phyloP scores from a whole-genome alignment of 495 filamentous ascomycete genomes.

The Penicillium mononematosum region DNA sequence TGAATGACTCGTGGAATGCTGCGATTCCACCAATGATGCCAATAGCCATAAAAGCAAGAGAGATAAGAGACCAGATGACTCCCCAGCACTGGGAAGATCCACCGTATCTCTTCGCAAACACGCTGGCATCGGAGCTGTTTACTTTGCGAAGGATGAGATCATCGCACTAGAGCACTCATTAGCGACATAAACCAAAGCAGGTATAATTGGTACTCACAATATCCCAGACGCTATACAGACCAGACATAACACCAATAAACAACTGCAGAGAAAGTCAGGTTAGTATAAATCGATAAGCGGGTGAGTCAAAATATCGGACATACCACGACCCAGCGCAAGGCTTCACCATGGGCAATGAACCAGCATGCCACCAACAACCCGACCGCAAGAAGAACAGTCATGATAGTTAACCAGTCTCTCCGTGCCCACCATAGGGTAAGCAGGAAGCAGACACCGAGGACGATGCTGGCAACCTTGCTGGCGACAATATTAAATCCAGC shows the following conservation, averaged over 20 bases:
- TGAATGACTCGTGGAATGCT: conserved; percentile 67
- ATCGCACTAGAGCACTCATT: conserved; percentile 54
- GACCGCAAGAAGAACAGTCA: conserved; percentile 65
- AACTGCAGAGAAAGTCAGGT: conserved; percentile 34
- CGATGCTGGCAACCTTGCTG: conserved; percentile 71
- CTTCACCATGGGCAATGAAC: conserved; percentile 75
- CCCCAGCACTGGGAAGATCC: conserved; percentile 83
- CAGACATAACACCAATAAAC: conserved; percentile 79
- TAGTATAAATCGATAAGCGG: not conserved
- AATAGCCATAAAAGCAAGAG: conserved; percentile 64
- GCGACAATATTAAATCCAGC: conserved; percentile 79
- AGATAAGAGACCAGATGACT: conserved; percentile 72
- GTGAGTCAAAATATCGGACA: conserved; percentile 12
- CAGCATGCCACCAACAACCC: conserved; percentile 71
- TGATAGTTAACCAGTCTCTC: conserved; percentile 72
- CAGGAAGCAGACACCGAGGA: conserved; percentile 69
- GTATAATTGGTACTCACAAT: conserved; percentile 53
- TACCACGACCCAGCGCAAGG: conserved; percentile 69
- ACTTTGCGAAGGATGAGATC: conserved; percentile 82
- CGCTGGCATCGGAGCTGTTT: conserved; percentile 76
- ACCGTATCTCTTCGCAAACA: conserved; percentile 74
- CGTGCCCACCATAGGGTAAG: conserved; percentile 78
- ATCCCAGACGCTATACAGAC: conserved; percentile 79
- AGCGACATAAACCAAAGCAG: not conserved
- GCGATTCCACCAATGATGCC: conserved; percentile 73